Evolutionary conservation across 2,329 filamentous ascomycete genomes (phyloP).

Genomic region (Aspergillus puulaauensis): DNA sequence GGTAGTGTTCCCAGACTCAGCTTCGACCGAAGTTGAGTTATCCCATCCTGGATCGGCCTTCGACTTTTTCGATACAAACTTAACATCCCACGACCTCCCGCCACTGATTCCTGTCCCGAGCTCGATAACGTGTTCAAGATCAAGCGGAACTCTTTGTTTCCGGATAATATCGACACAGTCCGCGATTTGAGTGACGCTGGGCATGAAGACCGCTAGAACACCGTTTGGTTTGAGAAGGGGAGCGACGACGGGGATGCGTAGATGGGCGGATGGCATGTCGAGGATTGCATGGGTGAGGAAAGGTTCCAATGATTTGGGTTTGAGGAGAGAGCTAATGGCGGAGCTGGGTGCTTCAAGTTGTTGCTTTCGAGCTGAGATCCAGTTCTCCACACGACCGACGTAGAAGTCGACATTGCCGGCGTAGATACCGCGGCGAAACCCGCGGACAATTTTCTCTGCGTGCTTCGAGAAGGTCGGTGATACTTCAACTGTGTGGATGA

Average conservation of each 20-base stretch:
- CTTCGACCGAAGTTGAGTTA: conserved; percentile 2
- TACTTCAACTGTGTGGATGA: conserved; percentile 74
- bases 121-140: conserved; percentile 47
- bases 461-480: conserved; percentile 61
- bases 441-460: conserved; percentile 63
- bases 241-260: conserved; percentile 46
- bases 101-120: conserved; percentile 46
- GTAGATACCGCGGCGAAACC: conserved; percentile 71
- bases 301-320: conserved; percentile 37
- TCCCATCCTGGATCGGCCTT: conserved; percentile 32
- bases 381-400: conserved; percentile 63
- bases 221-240: conserved; percentile 63
- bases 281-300: conserved; percentile 73
- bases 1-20: conserved; percentile 7
- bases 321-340: conserved; percentile 16
- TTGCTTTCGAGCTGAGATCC: conserved; percentile 56
- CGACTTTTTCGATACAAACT: conserved; percentile 39
- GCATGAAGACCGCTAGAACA: conserved; percentile 68
- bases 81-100: conserved; percentile 50
- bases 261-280: conserved; percentile 67
- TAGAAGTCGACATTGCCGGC: conserved; percentile 71
- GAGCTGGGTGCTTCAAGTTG: conserved; percentile 27
- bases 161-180: conserved; percentile 60
- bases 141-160: conserved; percentile 54
- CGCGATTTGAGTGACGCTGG: conserved; percentile 75